Base-by-base conservation (phyloP, 2,329 filamentous ascomycete genomes). In the Alternaria sp. region DNA sequence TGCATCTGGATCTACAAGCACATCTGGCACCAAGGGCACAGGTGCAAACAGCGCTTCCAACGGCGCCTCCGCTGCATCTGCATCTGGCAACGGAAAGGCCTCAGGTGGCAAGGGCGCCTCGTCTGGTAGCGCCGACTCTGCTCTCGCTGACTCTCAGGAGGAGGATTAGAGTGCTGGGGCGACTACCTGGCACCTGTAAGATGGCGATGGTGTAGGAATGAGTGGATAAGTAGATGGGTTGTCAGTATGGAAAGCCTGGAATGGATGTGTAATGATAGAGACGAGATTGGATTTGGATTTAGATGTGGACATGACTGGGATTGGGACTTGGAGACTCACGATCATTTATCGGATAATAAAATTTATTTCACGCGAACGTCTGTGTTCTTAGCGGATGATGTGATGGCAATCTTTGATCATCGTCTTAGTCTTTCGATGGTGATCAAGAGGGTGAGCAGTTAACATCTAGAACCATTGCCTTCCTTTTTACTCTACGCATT, bases 111-210 rank as follows among this genome's bases (percentile, higher is more conserved):
- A 17, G 19, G 17, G 23, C 23, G 21, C 58, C 1, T 12, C 63
- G 13, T 56, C 65, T 7, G 62, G 56, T 7, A 53, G 36, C 10
- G 63, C 66, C 4, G 63, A 69, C 36, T 67, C 62, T 28, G 67
- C 62, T 19, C 59, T 66, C n/a, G 63, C 65, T 4, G 63, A 68
- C 43, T 49, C 57, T 17, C 67, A 69, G 44, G 65, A 69, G 54
- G 67, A 69, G 19, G 61, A 71, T 19, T 69, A 63, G 50, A 65
- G 56, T 1, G 10, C 8, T 11, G 2, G 1, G 5, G 28, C 19
- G 19, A 25, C 19, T 25, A 12, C 4, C 4, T 40, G 2, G n/a
- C 9, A 17, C n/a, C n/a, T 10, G 36, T 8, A 17, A 2, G 36
- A 40, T 10, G 5, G 9, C 9, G 9, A 11, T 11, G 5, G 2